A percentile compares a stretch with the other conserved stretches of the same genome.
phyloP scores from a whole-genome alignment of 176 grass and related monocot genomes.

The Eleusine coracana region DNA sequence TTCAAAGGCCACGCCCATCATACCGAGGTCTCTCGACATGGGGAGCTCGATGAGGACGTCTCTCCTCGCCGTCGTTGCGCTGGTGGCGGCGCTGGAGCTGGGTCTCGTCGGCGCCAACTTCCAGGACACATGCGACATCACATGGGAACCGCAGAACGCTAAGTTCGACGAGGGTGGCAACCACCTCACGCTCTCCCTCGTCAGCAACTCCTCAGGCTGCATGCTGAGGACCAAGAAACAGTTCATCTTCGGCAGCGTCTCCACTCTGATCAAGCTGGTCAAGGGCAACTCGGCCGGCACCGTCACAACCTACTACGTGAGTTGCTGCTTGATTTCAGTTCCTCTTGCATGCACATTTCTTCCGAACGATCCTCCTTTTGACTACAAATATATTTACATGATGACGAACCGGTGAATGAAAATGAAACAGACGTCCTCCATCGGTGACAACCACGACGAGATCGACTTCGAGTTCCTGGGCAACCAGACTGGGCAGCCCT shows the following conservation, averaged over 20 bases:
- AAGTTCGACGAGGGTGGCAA: conserved; percentile 20
- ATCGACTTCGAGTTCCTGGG: conserved; percentile 92
- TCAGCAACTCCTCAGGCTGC: conserved; percentile 52
- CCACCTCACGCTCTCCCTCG: conserved; percentile 41
- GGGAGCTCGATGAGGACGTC: not conserved
- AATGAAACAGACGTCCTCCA: conserved; percentile 50
- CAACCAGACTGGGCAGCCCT: conserved; percentile 67
- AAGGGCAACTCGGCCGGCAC: conserved; percentile 72
- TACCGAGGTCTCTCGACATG: not conserved
- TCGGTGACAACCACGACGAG: conserved; percentile 64
- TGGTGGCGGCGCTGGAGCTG: not conserved
- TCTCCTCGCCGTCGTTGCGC: not conserved
- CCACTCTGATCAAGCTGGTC: conserved; percentile 65
- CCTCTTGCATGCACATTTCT: not conserved
- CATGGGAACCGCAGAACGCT: conserved; percentile 52
- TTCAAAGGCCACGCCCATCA: not conserved
- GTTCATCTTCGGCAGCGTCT: conserved; percentile 71
- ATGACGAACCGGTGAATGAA: conserved; percentile 44
- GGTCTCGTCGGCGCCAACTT: conserved; percentile 42
- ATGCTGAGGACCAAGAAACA: conserved; percentile 64
- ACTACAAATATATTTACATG: not conserved
- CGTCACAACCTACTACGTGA: conserved; percentile 73
- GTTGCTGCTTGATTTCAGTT: not conserved
- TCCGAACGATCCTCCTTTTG: no score
- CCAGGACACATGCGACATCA: conserved; percentile 44